phyloP scores from a whole-genome alignment of 2,329 filamentous ascomycete genomes.

The Penicillium sumatraense region DNA sequence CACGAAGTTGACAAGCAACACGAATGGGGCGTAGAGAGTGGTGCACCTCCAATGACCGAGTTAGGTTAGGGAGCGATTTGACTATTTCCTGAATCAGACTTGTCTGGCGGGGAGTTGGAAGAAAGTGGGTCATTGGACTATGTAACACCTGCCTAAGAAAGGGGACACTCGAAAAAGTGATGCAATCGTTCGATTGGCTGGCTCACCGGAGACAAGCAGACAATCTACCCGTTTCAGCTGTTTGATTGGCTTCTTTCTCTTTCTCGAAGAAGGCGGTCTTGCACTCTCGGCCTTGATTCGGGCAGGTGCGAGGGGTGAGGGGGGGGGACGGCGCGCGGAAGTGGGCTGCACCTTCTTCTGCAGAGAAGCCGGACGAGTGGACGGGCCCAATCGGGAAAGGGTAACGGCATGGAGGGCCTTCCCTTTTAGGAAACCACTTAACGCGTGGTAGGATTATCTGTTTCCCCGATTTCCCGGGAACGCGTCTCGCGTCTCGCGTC shows the following conservation, averaged over 20 bases:
- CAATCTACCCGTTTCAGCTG: not conserved
- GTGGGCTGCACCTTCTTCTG: not conserved
- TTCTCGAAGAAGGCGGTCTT: not conserved
- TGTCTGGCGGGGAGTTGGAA: not conserved
- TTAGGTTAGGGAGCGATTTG: constrained; percentile 4
- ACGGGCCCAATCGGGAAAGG: not conserved
- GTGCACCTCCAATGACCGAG: constrained; percentile 5
- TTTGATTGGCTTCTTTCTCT: not conserved
- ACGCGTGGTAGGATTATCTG: constrained; percentile 1
- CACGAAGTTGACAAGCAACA: constrained; percentile 9
- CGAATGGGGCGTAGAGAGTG: not conserved
- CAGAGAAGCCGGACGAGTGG: not conserved
- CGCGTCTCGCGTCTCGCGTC: not conserved
- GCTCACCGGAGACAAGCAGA: not conserved
- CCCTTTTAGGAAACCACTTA: constrained; percentile 9
- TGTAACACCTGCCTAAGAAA: not conserved
- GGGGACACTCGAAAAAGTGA: not conserved
- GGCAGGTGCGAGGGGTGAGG: not conserved
- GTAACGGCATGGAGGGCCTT: not conserved
- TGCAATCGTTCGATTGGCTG: not conserved
- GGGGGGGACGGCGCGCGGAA: too few relatives aligned
- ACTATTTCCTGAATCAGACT: not conserved
- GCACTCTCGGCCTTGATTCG: not conserved
- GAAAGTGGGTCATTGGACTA: not conserved
- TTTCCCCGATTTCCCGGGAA: not conserved